Base-by-base conservation (phyloP, 306 rosid genomes). In the Inga oerstediana region DNA sequence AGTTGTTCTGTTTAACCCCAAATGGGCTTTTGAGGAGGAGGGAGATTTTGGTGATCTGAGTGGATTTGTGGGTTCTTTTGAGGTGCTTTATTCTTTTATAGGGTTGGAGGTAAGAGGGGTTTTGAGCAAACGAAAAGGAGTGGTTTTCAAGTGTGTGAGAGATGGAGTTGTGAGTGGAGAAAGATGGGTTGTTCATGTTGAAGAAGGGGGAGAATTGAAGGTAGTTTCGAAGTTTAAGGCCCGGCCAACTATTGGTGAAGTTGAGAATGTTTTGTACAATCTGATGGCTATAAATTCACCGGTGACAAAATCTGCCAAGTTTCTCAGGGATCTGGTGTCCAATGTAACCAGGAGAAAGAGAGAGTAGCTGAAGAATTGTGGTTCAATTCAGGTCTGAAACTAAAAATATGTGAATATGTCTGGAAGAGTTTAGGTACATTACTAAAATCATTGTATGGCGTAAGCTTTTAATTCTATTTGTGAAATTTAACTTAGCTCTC, bases 261-360 rank as follows among this genome's bases (percentile, higher is more conserved):
- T 97, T 75, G 97, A 94, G 91, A 92, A 68, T 86, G 97, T 94
- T 24, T 77, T 97, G 88, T 94, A 97, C 77, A 97, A 94, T 78
- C 75, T 97, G 86, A 92, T 94, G 97, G 97, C 99, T 20, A 87
- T 92, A 72, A 97, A 94, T 84, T 97, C 98, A 0, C 98, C 97
- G 0, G 87, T 97, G 39, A 94, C 99, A 4, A 92, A 94, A 82
- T 94, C 98, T 39, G 95, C 93, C 2, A 92, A 89, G 84, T 92
- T 94, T 87, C 84, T 97, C 73, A 97, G 43, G 88, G 97, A 89
- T 82, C 78, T 97, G 88, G 95, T 94, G 10, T 90, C 99, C 78
- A 94, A 88, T 84, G 89, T 97, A 41, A 92, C 97, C 4, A 94
- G 99, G 74, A 97, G 87, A 84, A 88, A 91, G 90, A 88, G 74